Base-by-base conservation (phyloP, 75 land plant genomes). In the Sequoia sempervirens region DNA sequence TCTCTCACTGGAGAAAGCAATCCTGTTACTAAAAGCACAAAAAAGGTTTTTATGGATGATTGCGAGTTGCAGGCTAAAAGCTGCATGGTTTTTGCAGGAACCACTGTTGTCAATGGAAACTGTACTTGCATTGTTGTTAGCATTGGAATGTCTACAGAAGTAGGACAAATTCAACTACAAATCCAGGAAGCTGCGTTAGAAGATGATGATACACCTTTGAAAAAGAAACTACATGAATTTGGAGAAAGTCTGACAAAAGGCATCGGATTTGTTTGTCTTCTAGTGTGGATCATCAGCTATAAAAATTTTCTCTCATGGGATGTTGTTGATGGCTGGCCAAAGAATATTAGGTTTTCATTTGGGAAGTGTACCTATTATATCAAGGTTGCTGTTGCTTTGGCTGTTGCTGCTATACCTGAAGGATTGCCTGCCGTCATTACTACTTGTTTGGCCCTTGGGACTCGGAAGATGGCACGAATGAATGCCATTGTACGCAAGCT, bases 401-500 rank as follows among this genome's bases (percentile, higher is more conserved):
- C 98, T 3, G 96, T 96, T 17, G 98, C 98, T 74, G 98, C 98
- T 20, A 96, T 96, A 34, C 96, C 98, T 13, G 98, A 96, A 85
- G 98, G 98, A 40, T 89, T 96, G 30, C 98, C 98, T 66, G 95
- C 98, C 38, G 96, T 96, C 5, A 96, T 96, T 38, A 94, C 98
- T 15, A 96, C 98, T 13, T 94, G 95, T 75, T 84, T 96, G 56
- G 98, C 98, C 40, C 84, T 96, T 52, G 98, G 98, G 43, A 96
- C 98, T 2, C 84, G 91, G 76, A 96, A 96, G 83, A 96, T 96
- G 98, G 98, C 96, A 5, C 90, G 92, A 66, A 96, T 94, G 83
- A 93, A 96, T 83, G 98, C 98, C 17, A 90, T 96, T 69, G 96
- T 96, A 13, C 80, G 98, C 38, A 94, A 94, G 88, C 95, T 96